Base-by-base conservation (phyloP, 306 rosid species). In the Geum urbanum region DNA sequence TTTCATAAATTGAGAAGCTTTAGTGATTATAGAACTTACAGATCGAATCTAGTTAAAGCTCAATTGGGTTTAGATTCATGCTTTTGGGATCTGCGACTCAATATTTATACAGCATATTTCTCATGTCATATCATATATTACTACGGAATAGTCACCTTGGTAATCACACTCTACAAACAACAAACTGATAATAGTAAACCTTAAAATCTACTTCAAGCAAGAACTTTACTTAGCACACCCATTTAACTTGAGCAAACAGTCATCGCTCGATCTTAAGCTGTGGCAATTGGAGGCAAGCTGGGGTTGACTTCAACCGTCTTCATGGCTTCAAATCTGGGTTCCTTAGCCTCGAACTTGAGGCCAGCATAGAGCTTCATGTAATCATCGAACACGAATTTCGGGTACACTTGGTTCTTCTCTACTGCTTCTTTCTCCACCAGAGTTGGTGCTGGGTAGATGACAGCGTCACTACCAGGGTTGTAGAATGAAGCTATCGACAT, bases 401-500 rank as follows among this genome's bases (percentile, higher is more conserved):
- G 98, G 76, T 92, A 92, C n/a, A 87, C 41, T 6, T 86, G 77
- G n/a, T 52, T 82, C 72, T 88, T 86, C 69, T 92, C 84, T 56
- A 71, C 84, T 55, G 80, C 76, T 39, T 86, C 92, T 74, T 66
- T 89, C 87, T 80, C 97, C 71, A 92, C 76, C 55, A 92, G 72
- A 46, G 70, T 37, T 60, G 94, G 90, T 40, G 94, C 92, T 9
- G 98, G 98, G 77, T 74, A 86, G 67, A 92, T 92, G 10, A 92
- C 83, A 8, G 98, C 94, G 67, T 92, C 94, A 71, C 96, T 80
- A 2, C 97, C 94, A 2, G 98, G 97, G 70, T 92, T 92, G 84
- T 84, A 92, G 81, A 92, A 92, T 61, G 98, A 92, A 40, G 98
- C 98, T 62, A 92, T 69, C 2, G 98, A 92, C 98, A 92, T 90